Evolutionary conservation across 1,284 basidiomycete species (phyloP), one percentile per base, ranked within the genome.

Genomic region (Rhodotorula glutinis): DNA sequence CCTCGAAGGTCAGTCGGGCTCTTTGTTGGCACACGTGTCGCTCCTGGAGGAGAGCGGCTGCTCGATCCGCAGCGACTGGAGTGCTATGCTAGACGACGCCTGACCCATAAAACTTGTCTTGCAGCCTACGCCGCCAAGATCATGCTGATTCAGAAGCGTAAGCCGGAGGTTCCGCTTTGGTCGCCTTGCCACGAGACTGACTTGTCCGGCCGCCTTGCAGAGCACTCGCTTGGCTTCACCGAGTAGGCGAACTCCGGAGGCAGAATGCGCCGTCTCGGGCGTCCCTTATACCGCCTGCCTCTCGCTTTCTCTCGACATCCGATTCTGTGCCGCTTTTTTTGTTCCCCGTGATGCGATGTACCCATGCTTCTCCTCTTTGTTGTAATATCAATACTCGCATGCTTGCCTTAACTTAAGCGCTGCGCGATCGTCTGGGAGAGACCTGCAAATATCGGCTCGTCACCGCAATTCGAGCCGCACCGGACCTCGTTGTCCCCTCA

Each of bases 1-100:
- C 76, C 83, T 97, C 53, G 93, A 97, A 62, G 75, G 75, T 73
- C n/a, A 16, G 71, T 66, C 7, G 11, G 5, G 14, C 25, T 25
- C 25, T 4, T 19, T 7, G 14, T 3, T 8, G 19, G 5, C 49
- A 30, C 3, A 29, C 11, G 41, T n/a, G n/a, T 19, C 33, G 2
- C 17, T 44, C 3, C 16, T 29, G 1, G 23, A 9, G 0, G 29
- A 2, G 17, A 51, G 16, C 8, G 13, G 4, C 2, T 21, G 14
- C 17, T 53, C 19, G 38, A 27, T 3, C 44, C 3, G 44, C 19
- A 3, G 44, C 21, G 21, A 23, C n/a, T 49, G 11, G 4, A 25
- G 47, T 2, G 10, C 19, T 54, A 3, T 4, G 41, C 27, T 21
- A 25, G 7, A 29, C 25, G 47, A 8, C 3, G n/a, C 13, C 47